phyloP scores from a whole-genome alignment of 1,284 basidiomycete genomes.

The Cerioporus squamosus region DNA sequence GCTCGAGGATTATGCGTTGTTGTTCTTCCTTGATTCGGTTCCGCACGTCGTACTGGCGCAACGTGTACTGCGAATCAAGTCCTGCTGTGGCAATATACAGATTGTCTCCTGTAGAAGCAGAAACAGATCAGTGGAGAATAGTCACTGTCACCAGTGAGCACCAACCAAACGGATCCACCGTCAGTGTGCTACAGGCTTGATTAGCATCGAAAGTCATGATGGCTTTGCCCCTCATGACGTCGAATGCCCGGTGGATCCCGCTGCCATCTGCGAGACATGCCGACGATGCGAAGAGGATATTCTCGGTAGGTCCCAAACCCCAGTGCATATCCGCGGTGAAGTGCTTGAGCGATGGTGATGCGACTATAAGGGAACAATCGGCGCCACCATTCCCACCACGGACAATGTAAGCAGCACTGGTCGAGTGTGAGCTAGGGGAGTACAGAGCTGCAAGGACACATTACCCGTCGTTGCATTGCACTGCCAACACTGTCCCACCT shows the following conservation, averaged over 20 bases:
- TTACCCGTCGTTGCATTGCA: slow-evolving; percentile 29
- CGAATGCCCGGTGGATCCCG: slow-evolving; percentile 58
- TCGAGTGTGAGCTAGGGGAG: background rate
- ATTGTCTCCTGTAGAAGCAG: slow-evolving; percentile 11
- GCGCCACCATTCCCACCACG: background rate
- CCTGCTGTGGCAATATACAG: slow-evolving; percentile 47
- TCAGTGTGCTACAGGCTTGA: slow-evolving; percentile 44
- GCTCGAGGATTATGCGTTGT: slow-evolving; percentile 34
- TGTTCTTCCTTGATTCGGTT: slow-evolving; percentile 31
- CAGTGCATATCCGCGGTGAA: slow-evolving; percentile 47
- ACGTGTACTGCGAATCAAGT: slow-evolving; percentile 36
- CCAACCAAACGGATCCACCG: slow-evolving; percentile 27
- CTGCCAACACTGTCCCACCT: slow-evolving; percentile 14
- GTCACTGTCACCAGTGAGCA: background rate
- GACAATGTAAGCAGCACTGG: slow-evolving; percentile 16
- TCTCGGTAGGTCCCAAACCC: slow-evolving; percentile 47
- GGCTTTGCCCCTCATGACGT: slow-evolving; percentile 35
- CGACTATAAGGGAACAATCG: background rate
- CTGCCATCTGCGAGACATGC: slow-evolving; percentile 44
- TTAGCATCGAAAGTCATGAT: slow-evolving; percentile 42
- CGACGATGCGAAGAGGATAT: slow-evolving; percentile 60
- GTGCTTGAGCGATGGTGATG: slow-evolving; percentile 2
- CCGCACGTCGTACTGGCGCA: slow-evolving; percentile 61
- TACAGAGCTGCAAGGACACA: background rate
- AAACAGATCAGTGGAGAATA: background rate